These are phyloP conservation scores for Tulasnella sp. DNA, from an alignment of 768 basidiomycete genomes.

Conservation along the genomic window DNA sequence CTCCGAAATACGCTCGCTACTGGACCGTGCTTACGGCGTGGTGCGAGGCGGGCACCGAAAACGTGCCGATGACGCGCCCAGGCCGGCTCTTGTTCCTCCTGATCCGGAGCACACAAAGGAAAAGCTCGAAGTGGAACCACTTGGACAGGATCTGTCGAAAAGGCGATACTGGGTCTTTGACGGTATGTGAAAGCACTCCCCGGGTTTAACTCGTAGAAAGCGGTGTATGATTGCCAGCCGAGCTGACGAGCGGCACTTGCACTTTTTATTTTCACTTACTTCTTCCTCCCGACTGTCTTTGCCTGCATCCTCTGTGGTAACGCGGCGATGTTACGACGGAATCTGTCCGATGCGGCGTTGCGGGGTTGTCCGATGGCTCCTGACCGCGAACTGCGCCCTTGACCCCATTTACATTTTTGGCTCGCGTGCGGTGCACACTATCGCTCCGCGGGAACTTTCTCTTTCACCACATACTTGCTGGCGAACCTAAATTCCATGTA, in stretches of 20 bases:
- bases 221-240: background rate
- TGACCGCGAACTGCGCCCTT: background rate
- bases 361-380: background rate
- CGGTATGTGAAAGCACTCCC: constrained; percentile 54
- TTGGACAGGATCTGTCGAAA: constrained; percentile 65
- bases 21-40: constrained; percentile 83
- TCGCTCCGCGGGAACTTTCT: constrained; percentile 11
- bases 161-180: constrained; percentile 81
- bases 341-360: background rate
- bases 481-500: constrained; percentile 17
- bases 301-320: background rate
- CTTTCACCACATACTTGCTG: constrained; percentile 16
- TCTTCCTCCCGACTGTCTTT: constrained; percentile 1
- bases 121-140: constrained; percentile 50
- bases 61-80: constrained; percentile 45
- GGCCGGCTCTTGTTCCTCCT: constrained; percentile 33
- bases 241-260: background rate
- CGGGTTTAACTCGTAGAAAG: constrained; percentile 35
- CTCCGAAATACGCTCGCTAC: constrained; percentile 51
- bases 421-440: constrained; percentile 20
- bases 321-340: background rate
- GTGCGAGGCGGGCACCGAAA: constrained; percentile 78
- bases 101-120: constrained; percentile 57
- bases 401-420: constrained; percentile 33
- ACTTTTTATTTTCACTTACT: background rate